Evolutionary conservation across 2,329 filamentous ascomycete genomes (phyloP).

Genomic region (Corynespora cassiicola): DNA sequence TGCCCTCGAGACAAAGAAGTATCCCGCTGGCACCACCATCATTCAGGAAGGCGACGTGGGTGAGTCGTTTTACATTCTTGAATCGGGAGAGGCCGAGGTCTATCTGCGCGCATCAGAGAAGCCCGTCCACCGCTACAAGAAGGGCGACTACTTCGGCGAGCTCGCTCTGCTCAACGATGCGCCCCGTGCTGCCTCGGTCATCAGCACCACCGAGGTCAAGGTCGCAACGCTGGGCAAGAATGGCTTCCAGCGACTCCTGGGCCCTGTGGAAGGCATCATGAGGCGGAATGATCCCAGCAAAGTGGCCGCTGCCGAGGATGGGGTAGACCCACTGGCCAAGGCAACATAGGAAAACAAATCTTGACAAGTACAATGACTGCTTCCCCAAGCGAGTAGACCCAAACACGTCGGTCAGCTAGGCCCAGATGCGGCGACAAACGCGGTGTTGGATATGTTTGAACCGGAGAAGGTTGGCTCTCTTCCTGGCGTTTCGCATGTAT

Average conservation of each 20-base stretch:
- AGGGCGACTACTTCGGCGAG: conserved; percentile 98
- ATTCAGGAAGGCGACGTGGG: conserved; percentile 92
- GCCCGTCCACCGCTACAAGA: conserved; percentile 80
- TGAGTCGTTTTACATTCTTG: conserved; percentile 89
- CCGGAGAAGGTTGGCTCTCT: conserved; percentile 3
- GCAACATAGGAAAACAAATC: conserved; percentile 18
- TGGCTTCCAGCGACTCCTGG: conserved; percentile 91
- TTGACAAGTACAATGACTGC: conserved; percentile 2
- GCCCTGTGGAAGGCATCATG: conserved; percentile 94
- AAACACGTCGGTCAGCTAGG: too few relatives aligned
- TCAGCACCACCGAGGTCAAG: conserved; percentile 86
- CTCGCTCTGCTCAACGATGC: conserved; percentile 92
- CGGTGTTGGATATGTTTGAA: neutral
- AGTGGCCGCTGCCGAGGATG: conserved; percentile 52
- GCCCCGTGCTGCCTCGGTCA: conserved; percentile 86
- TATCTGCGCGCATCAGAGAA: conserved; percentile 76
- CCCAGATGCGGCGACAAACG: too few relatives aligned
- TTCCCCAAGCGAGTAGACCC: too few relatives aligned
- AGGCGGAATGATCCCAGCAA: conserved; percentile 71
- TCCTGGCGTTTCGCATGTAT: conserved; percentile 39
- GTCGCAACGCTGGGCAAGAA: conserved; percentile 91
- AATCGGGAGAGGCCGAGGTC: conserved; percentile 84
- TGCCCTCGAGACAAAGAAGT: conserved; percentile 90
- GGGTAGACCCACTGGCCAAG: conserved; percentile 67
- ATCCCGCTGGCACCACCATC: conserved; percentile 77